Conservation (phyloP, 2,329 filamentous ascomycete species). For the Didymellaceae sp. region DNA sequence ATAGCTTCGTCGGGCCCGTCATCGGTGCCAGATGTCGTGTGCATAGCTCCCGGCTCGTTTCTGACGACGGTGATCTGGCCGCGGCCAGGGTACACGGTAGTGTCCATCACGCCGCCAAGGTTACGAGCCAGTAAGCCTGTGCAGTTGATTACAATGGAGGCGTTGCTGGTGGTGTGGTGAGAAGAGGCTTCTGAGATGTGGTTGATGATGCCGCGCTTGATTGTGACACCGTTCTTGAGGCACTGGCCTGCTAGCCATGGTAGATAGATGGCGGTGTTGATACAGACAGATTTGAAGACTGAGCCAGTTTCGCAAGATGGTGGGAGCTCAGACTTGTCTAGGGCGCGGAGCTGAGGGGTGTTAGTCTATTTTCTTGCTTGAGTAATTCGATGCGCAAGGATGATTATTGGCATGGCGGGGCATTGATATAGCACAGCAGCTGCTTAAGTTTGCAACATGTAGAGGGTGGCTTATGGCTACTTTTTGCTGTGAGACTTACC, state of each 20-base stretch:
- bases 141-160: constrained; percentile 80
- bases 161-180: constrained; percentile 64
- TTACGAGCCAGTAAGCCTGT: constrained; percentile 77
- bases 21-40: constrained; percentile 72
- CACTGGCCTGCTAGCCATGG: constrained; percentile 85
- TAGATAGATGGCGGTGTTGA: constrained; percentile 88
- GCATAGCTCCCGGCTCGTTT: constrained; percentile 77
- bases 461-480: background rate
- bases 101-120: constrained; percentile 82
- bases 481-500: too few species aligned
- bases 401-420: too few species aligned
- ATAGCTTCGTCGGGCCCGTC: constrained; percentile 74
- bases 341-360: constrained; percentile 62
- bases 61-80: constrained; percentile 86
- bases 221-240: constrained; percentile 71
- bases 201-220: constrained; percentile 53
- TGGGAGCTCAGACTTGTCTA: constrained; percentile 64
- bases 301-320: constrained; percentile 73
- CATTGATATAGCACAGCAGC: too few species aligned
- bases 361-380: constrained; percentile 2
- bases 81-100: constrained; percentile 73
- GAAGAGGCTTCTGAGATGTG: constrained; percentile 75
- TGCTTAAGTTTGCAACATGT: too few species aligned
- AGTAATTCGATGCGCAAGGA: too few species aligned
- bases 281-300: constrained; percentile 83